phyloP scores from a whole-genome alignment of 441 rosid genomes.

The Iberis amara region DNA sequence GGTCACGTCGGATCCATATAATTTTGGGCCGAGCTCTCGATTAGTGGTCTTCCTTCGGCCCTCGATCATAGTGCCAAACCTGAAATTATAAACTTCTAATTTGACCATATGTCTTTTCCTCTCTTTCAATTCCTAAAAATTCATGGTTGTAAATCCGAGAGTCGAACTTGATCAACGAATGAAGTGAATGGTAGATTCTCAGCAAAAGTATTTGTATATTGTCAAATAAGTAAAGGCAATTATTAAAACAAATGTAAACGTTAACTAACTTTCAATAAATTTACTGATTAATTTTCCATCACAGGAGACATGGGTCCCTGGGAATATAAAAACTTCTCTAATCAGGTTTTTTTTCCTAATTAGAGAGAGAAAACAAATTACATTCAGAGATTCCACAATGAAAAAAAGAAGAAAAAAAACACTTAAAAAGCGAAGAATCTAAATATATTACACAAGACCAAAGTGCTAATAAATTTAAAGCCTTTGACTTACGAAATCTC shows the following conservation, averaged over 20 bases:
- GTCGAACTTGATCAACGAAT: too few species aligned
- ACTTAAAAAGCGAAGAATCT: conserved; percentile 26
- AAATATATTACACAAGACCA: conserved; percentile 34
- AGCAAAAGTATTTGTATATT: too few species aligned
- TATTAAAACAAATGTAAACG: not conserved
- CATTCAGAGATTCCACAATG: conserved; percentile 26
- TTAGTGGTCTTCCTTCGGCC: too few species aligned
- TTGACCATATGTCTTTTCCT: too few species aligned
- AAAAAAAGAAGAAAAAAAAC: conserved; percentile 9
- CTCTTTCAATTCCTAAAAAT: too few species aligned
- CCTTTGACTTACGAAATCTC: conserved; percentile 30
- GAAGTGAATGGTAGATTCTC: too few species aligned
- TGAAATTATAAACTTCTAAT: too few species aligned
- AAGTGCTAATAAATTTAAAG: conserved; percentile 23
- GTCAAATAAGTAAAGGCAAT: not conserved
- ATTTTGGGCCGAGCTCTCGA: too few species aligned
- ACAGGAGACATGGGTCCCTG: conserved; percentile 27
- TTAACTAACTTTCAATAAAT: conserved; percentile 7
- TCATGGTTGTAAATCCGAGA: too few species aligned
- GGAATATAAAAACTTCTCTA: conserved; percentile 29
- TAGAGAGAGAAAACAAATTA: conserved; percentile 29
- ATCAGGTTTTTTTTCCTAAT: conserved; percentile 24
- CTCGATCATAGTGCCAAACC: too few species aligned
- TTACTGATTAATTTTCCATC: conserved; percentile 18
- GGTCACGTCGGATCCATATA: too few species aligned